Evolutionary conservation across 2,329 filamentous ascomycete genomes (phyloP).

Genomic region (Herpomyces periplanetae): DNA sequence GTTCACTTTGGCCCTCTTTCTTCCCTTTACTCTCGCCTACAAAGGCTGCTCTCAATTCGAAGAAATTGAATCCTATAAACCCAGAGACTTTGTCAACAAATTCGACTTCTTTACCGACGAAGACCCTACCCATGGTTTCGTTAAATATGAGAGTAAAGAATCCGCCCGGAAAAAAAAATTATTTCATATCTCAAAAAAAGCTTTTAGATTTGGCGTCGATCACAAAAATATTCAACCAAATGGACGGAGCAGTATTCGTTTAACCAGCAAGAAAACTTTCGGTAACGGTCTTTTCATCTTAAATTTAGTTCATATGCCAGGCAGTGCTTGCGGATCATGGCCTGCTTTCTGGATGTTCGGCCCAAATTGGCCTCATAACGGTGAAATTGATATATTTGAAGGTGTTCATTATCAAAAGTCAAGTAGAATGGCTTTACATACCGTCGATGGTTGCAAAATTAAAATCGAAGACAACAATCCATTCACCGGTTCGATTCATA

Average conservation of each 20-base stretch:
- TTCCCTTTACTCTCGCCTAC: no score
- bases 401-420: constrained; percentile 34
- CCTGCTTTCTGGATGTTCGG: constrained; percentile 30
- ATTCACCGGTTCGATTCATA: constrained; percentile 11
- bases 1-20: no score
- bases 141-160: constrained; percentile 20
- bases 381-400: constrained; percentile 48
- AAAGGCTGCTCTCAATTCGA: no score
- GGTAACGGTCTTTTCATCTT: constrained; percentile 26
- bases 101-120: constrained; percentile 12
- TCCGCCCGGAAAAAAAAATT: constrained; percentile 18
- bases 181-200: constrained; percentile 13
- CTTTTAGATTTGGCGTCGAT: constrained; percentile 22
- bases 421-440: constrained; percentile 8
- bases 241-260: constrained; percentile 27
- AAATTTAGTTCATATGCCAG: constrained; percentile 32
- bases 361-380: constrained; percentile 22
- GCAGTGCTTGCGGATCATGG: constrained; percentile 30
- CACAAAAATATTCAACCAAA: constrained; percentile 15
- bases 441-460: constrained; percentile 14
- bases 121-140: constrained; percentile 37
- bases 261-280: constrained; percentile 23
- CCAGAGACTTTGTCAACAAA: constrained; percentile 14
- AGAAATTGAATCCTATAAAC: no score
- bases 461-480: constrained; percentile 12